Evolutionary conservation across 192 early-diverging fungal species (phyloP).

Genomic region (Lunasporangiospora selenospora): DNA sequence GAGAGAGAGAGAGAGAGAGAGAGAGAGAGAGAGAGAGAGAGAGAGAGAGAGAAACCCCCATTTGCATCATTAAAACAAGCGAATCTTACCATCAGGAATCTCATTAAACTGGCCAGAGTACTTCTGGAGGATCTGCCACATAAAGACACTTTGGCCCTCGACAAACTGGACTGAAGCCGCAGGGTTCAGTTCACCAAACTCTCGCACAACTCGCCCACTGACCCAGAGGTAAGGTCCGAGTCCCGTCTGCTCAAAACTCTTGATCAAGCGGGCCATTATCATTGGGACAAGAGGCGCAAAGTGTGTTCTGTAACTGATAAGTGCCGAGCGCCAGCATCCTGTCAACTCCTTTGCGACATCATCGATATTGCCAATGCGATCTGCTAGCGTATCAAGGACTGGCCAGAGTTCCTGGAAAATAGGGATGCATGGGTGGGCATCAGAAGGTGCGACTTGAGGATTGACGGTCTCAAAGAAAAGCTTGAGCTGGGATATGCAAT

Average conservation of each 20-base stretch:
- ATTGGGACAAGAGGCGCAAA: constrained; percentile 62
- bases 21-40: no score
- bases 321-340: constrained; percentile 62
- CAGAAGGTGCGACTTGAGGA: constrained; percentile 51
- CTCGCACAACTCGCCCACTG: constrained; percentile 65
- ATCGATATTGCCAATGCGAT: constrained; percentile 54
- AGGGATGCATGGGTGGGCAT: constrained; percentile 69
- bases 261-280: constrained; percentile 67
- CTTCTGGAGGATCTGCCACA: constrained; percentile 61
- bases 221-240: constrained; percentile 85
- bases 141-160: constrained; percentile 66
- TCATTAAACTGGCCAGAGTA: constrained; percentile 59
- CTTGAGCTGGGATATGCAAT: constrained; percentile 64
- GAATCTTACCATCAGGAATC: constrained; percentile 74
- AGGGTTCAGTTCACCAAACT: constrained; percentile 65
- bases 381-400: constrained; percentile 65
- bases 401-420: constrained; percentile 79
- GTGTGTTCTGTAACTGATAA: constrained; percentile 61
- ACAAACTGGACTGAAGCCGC: constrained; percentile 63
- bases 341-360: constrained; percentile 58
- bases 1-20: no score
- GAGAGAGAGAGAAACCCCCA: no score
- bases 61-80: constrained; percentile 7
- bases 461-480: constrained; percentile 65
- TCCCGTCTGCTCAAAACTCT: constrained; percentile 71